phyloP scores from a whole-genome alignment of 345 rosid species.

The Dovyalis caffra region DNA sequence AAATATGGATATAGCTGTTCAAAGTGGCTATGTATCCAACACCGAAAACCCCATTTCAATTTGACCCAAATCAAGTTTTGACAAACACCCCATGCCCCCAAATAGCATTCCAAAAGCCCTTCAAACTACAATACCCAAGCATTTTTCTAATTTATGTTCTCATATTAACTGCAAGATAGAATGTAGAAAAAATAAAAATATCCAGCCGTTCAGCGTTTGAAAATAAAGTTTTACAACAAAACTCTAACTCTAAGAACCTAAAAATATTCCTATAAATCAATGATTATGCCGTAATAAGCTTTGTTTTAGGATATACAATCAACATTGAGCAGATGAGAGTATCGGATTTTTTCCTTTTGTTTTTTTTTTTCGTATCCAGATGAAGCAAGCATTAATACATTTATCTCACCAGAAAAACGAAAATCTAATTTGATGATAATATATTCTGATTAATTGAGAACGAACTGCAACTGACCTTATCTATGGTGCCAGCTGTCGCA shows the following conservation, averaged over 20 bases:
- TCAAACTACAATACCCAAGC: not conserved
- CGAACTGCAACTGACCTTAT: slow-evolving; percentile 48
- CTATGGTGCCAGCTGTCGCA: slow-evolving; percentile 66
- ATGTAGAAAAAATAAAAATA: not conserved
- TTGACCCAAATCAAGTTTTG: not conserved
- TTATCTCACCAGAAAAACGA: not conserved
- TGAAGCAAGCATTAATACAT: not conserved
- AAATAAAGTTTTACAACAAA: not conserved
- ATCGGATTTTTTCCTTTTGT: not conserved
- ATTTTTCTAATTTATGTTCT: not conserved
- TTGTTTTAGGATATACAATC: not conserved
- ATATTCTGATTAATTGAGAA: not conserved
- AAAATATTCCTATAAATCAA: not conserved
- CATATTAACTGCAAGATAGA: not conserved
- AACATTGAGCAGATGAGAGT: not conserved
- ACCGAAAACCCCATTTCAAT: not conserved
- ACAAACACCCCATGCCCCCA: not conserved
- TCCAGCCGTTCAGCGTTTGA: not conserved
- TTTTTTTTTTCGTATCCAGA: not conserved
- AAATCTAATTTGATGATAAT: not conserved
- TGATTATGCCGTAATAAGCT: not conserved
- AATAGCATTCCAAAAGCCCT: not conserved
- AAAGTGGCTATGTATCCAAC: not conserved
- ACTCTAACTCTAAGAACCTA: not conserved
- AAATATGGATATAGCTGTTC: not conserved